These are phyloP conservation scores for Ophiostoma montium DNA, from an alignment of 2,329 filamentous ascomycete genomes.

Conservation along the genomic window DNA sequence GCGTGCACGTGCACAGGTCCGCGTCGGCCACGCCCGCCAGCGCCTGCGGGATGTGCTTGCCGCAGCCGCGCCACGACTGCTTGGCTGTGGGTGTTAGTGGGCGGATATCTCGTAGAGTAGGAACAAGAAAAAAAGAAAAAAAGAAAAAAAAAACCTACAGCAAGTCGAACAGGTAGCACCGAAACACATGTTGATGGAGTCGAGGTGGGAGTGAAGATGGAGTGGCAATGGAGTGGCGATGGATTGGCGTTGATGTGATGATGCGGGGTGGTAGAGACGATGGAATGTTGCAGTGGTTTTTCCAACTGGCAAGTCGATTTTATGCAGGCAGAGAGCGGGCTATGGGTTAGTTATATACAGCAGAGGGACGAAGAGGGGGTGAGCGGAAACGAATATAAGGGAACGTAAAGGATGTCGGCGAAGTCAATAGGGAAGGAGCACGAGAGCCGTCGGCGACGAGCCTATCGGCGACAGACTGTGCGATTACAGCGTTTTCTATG, in stretches of 20 bases:
- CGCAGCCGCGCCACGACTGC: conserved; percentile 36
- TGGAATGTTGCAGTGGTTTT: too few species aligned
- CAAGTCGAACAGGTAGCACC: conserved; percentile 27
- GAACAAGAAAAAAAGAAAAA: conserved; percentile 13
- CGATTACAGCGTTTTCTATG: too few species aligned
- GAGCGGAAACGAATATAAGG: neutral
- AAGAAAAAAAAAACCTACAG: conserved; percentile 22
- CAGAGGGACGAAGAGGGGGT: too few species aligned
- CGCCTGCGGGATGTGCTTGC: conserved; percentile 31
- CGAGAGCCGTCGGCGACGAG: neutral
- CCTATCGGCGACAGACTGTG: neutral
- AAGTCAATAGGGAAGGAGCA: neutral
- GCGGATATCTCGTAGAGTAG: too few species aligned
- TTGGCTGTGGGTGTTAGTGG: conserved; percentile 23
- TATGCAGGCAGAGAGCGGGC: neutral
- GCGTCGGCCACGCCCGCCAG: conserved; percentile 28
- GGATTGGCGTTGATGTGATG: neutral
- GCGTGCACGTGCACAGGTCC: conserved; percentile 34
- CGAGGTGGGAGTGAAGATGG: neutral
- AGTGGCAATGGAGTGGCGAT: neutral
- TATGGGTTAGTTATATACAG: neutral
- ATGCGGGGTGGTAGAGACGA: neutral
- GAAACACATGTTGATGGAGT: conserved; percentile 25
- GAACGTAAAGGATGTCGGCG: neutral
- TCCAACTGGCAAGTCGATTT: too few species aligned